Conservation (phyloP, 2,329 filamentous ascomycete species). For the Apiospora rasikravindrae region DNA sequence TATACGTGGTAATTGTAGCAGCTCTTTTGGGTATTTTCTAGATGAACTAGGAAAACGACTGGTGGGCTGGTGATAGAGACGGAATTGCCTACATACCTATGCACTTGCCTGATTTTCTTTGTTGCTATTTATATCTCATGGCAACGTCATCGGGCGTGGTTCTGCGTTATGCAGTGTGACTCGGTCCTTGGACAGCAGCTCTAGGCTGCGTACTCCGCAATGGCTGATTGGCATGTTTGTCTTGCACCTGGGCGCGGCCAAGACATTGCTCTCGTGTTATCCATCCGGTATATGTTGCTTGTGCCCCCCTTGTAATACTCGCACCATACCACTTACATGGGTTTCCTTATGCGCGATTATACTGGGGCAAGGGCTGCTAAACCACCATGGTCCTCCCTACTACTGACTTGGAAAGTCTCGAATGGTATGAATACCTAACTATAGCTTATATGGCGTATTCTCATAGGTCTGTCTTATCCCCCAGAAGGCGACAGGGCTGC, state of each 20-base stretch:
- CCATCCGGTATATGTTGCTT: background rate
- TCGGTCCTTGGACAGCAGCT: background rate
- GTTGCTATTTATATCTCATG: background rate
- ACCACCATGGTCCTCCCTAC: background rate
- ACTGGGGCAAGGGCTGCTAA: background rate
- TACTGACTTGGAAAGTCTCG: no score
- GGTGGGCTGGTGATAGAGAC: no score
- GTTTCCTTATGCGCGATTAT: background rate
- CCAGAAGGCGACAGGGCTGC: no score
- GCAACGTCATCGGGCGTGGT: background rate
- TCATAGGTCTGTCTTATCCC: no score
- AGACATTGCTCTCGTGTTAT: background rate
- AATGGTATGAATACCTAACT: no score
- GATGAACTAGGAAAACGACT: background rate
- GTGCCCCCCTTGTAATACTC: background rate
- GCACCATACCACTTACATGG: background rate
- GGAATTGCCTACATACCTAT: background rate
- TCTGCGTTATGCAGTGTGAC: background rate
- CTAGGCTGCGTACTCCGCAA: background rate
- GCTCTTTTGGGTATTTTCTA: no score
- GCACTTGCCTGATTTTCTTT: background rate
- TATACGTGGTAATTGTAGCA: slow-evolving; percentile 17
- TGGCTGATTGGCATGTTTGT: background rate
- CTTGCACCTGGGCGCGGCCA: background rate
- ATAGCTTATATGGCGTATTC: no score